Base-by-base conservation (phyloP, 1,284 basidiomycete species). In the Ceratorhiza oryzae-sativae region DNA sequence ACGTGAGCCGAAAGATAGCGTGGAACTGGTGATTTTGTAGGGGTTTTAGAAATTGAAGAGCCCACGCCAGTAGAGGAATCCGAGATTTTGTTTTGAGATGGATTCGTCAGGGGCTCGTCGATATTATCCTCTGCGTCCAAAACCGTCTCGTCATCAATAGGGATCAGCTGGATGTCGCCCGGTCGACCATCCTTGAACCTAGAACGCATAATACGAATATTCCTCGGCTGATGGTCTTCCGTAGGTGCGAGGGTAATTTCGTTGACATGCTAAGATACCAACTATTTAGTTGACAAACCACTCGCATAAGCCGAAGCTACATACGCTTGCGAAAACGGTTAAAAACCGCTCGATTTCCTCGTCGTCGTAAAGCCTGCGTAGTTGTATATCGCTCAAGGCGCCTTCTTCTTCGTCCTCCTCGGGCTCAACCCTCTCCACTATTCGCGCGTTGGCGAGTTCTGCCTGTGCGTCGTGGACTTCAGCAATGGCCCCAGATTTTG, bases 261-360 rank as follows among this genome's bases (percentile, higher is more conserved):
- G 34, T 49, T 56, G 3, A 68, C 65, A n/a, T 42, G 51, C 65
- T 68, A 61, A 3, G 1, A 39, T 8, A 39, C 5, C 6, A 23
- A 36, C 1, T 58, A 2, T 20, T 25, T 12, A 18, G 3, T 5
- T 13, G 32, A n/a, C 23, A 5, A n/a, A 58, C 8, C 25, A 39
- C 8, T 6, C 8, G 36, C 6, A 6, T 6, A 18, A 18, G 23
- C 6, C 15, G 25, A 27, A 6, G 23, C 12, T 32, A 15, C 73
- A 61, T 34, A 68, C 73, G n/a, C 53, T 41, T 13, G 71, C 55
- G n/a, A 74, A 74, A 1, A 70, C 53, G n/a, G 41, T 45, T 8
- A 74, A 51, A 27, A 72, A 74, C 4, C 73, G 70, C 32, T 74
- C 71, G 34, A 74, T 72, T 39, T 74, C 73, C 27, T 72, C 73